Evolutionary conservation across 1,284 basidiomycete species (phyloP).

Genomic region (Pascua guehoae): DNA sequence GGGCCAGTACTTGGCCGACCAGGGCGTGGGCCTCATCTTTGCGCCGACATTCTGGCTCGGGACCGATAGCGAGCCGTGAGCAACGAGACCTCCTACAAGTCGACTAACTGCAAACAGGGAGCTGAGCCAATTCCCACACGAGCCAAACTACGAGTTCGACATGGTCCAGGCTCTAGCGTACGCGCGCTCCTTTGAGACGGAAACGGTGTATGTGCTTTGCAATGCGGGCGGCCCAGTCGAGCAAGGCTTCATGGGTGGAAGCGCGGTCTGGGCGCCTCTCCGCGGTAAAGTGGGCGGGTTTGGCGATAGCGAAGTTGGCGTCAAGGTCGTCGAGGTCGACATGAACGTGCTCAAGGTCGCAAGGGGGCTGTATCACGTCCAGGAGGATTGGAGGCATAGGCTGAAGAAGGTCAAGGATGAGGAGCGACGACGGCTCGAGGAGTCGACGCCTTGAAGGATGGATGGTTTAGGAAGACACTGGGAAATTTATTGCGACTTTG

Average conservation of each 20-base stretch:
- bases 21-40: slow-evolving; percentile 44
- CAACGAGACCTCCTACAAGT: neutral
- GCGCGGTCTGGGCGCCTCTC: slow-evolving; percentile 13
- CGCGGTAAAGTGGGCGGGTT: slow-evolving; percentile 6
- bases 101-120: slow-evolving; percentile 2
- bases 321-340: slow-evolving; percentile 29
- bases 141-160: slow-evolving; percentile 33
- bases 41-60: slow-evolving; percentile 47
- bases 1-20: slow-evolving; percentile 34
- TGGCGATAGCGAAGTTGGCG: slow-evolving; percentile 11
- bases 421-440: too few species aligned
- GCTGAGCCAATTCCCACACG: slow-evolving; percentile 10
- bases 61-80: slow-evolving; percentile 47
- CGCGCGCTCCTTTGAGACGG: slow-evolving; percentile 41
- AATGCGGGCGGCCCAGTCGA: slow-evolving; percentile 39
- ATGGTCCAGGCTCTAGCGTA: slow-evolving; percentile 32
- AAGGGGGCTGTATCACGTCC: slow-evolving; percentile 37
- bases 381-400: slow-evolving; percentile 25
- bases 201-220: slow-evolving; percentile 42
- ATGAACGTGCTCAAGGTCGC: slow-evolving; percentile 30
- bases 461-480: too few species aligned
- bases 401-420: neutral
- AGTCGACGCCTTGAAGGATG: too few species aligned
- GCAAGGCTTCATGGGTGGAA: slow-evolving; percentile 43
- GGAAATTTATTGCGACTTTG: too few species aligned